Base-by-base conservation (phyloP, 2,329 filamentous ascomycete species). In the Nemania diffusa region DNA sequence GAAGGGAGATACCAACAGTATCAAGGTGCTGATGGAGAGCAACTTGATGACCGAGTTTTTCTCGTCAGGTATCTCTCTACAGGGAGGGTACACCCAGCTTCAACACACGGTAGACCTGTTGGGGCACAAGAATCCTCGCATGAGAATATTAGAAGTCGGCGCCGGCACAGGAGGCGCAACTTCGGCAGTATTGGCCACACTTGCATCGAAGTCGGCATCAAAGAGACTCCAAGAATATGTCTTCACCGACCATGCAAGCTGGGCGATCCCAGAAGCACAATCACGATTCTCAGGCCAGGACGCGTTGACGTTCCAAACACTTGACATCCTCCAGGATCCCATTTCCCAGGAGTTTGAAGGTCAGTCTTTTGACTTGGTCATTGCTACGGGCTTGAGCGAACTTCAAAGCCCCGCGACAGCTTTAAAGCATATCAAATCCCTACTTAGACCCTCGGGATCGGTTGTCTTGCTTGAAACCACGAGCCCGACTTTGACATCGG, bases 221-320 rank as follows among this genome's bases (percentile, higher is more conserved):
- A 69, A 69, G 27, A 56, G 59, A 40, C 46, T 65, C 17, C 58
- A 64, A 17, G 55, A 69, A 6, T 65, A 69, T 24, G 55, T 60
- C 1, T 65, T 65, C 40, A 69, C 66, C 15, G 66, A 69, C 13
- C 11, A 5, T 9, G 5, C 29, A 5, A 5, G 5, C 5, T 5
- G 29, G 5, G 5, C 9, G 5, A 5, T 32, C 29, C 9, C 29
- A 9, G 29, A 32, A 9, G 29, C 29, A 9, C 29, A 32, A 32
- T n/a, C n/a, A n/a, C n/a, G n/a, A n/a, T n/a, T n/a, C n/a, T 29
- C 11, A 5, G 40, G 51, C 51, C n/a, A 55, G 7, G 29, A 37
- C 15, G 51, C 17, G 29, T 17, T 55, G 51, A 24, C n/a, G 29
- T 37, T 55, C 27, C 17, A 37, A 24, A 55, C 51, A 2, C 51